A percentile compares a stretch with the other conserved stretches of the same genome.
These are phyloP conservation scores for Pleurotus giganteus DNA, from an alignment of 768 basidiomycete genomes.

Conservation along the genomic window DNA sequence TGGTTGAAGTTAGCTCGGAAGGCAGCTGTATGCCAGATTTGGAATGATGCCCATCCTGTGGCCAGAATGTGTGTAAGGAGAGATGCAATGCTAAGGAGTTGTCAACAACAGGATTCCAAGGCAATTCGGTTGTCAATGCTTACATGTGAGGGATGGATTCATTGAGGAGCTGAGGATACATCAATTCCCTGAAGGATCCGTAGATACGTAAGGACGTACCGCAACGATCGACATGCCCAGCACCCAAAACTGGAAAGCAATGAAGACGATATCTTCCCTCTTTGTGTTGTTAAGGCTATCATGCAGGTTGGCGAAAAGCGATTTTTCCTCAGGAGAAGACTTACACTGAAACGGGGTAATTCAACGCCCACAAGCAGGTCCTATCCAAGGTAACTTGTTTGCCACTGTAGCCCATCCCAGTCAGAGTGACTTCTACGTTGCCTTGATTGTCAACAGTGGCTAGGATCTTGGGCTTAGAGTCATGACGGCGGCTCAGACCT, in stretches of 20 bases:
- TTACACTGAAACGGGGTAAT: slow-evolving; percentile 70
- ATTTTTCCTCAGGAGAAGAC: no score
- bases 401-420: slow-evolving; percentile 31
- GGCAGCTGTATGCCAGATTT: slow-evolving; percentile 55
- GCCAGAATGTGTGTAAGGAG: slow-evolving; percentile 71
- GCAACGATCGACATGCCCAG: slow-evolving; percentile 77
- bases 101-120: background rate
- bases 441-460: slow-evolving; percentile 15
- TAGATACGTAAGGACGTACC: slow-evolving; percentile 8
- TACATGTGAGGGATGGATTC: slow-evolving; percentile 78
- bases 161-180: slow-evolving; percentile 39
- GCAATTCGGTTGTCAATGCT: background rate
- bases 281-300: slow-evolving; percentile 66
- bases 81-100: slow-evolving; percentile 47
- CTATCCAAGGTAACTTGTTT: slow-evolving; percentile 36
- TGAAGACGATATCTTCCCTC: slow-evolving; percentile 76
- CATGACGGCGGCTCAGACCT: slow-evolving; percentile 3
- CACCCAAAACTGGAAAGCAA: slow-evolving; percentile 79
- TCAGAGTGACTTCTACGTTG: slow-evolving; percentile 27
- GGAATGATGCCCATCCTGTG: slow-evolving; percentile 71
- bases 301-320: slow-evolving; percentile 1
- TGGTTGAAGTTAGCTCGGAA: slow-evolving; percentile 58
- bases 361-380: slow-evolving; percentile 58
- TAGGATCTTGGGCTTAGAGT: slow-evolving; percentile 16
- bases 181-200: background rate